A percentile compares a stretch with the other conserved stretches of the same genome.
These are phyloP conservation scores for Phaeosphaeria sp. DNA, from an alignment of 2,329 filamentous ascomycete genomes.

Conservation along the genomic window DNA sequence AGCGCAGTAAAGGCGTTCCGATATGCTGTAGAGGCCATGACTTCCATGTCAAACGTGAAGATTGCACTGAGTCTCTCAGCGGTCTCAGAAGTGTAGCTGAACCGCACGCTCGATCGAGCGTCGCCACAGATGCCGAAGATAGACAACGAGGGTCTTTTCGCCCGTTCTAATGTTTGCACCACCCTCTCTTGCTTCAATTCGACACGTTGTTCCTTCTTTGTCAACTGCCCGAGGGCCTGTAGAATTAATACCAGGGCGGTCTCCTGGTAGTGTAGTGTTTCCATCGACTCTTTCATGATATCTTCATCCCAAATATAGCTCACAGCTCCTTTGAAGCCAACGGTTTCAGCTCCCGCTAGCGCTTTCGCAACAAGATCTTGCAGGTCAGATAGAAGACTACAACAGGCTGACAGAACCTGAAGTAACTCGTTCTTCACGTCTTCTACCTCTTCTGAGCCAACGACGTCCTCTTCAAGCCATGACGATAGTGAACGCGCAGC, in stretches of 20 bases:
- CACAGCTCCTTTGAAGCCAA: background rate
- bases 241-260: background rate
- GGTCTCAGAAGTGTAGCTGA: background rate
- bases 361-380: background rate
- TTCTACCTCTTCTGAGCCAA: slow-evolving; percentile 2
- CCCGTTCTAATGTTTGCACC: background rate
- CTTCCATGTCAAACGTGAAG: slow-evolving; percentile 2
- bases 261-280: slow-evolving; percentile 2
- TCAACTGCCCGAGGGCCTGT: background rate
- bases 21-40: background rate
- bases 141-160: background rate
- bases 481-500: background rate
- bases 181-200: background rate
- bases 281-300: slow-evolving; percentile 1
- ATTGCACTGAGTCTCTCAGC: background rate
- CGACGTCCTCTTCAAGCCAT: background rate
- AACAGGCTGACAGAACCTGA: background rate
- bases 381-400: background rate
- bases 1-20: background rate
- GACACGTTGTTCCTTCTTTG: background rate
- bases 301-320: background rate
- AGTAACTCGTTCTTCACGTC: background rate
- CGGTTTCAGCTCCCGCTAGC: background rate
- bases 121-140: slow-evolving; percentile 1
- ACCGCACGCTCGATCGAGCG: background rate